These are phyloP conservation scores for Coemansia sp. DNA, from an alignment of 192 early-diverging fungal genomes.

Conservation along the genomic window DNA sequence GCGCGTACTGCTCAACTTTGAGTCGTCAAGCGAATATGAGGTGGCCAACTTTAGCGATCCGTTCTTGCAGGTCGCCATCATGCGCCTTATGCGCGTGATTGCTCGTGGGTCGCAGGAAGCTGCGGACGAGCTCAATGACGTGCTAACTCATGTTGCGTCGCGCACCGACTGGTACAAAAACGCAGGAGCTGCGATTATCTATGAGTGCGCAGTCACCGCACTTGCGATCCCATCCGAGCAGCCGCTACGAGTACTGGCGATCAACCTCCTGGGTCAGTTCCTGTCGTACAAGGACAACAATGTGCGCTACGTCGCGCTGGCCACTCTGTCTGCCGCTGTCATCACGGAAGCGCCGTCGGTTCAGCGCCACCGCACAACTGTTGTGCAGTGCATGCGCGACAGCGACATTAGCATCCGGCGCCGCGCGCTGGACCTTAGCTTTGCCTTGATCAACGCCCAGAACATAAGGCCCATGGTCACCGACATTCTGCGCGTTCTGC, in stretches of 20 bases:
- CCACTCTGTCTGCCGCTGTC: slow-evolving; percentile 90
- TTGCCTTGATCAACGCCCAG: slow-evolving; percentile 91
- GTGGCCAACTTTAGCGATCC: slow-evolving; percentile 97
- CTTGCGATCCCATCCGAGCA: slow-evolving; percentile 92
- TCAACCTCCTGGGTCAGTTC: slow-evolving; percentile 98
- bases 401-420: slow-evolving; percentile 94
- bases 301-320: slow-evolving; percentile 97
- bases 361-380: slow-evolving; percentile 95
- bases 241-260: slow-evolving; percentile 88
- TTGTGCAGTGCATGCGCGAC: slow-evolving; percentile 93
- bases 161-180: slow-evolving; percentile 94
- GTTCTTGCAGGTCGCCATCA: slow-evolving; percentile 92
- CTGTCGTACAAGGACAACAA: slow-evolving; percentile 96
- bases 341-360: slow-evolving; percentile 89
- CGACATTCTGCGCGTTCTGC: slow-evolving; percentile 91
- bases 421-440: slow-evolving; percentile 92
- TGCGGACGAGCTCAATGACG: slow-evolving; percentile 94
- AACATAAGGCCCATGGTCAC: slow-evolving; percentile 91
- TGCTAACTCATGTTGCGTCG: slow-evolving; percentile 95
- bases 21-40: slow-evolving; percentile 91
- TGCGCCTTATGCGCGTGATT: slow-evolving; percentile 85
- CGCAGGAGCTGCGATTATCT: slow-evolving; percentile 95
- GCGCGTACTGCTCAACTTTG: slow-evolving; percentile 81
- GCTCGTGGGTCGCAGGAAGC: slow-evolving; percentile 77
- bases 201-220: slow-evolving; percentile 95